Conservation (phyloP, 352 stramenopile species). For the Pythium coloratum region DNA sequence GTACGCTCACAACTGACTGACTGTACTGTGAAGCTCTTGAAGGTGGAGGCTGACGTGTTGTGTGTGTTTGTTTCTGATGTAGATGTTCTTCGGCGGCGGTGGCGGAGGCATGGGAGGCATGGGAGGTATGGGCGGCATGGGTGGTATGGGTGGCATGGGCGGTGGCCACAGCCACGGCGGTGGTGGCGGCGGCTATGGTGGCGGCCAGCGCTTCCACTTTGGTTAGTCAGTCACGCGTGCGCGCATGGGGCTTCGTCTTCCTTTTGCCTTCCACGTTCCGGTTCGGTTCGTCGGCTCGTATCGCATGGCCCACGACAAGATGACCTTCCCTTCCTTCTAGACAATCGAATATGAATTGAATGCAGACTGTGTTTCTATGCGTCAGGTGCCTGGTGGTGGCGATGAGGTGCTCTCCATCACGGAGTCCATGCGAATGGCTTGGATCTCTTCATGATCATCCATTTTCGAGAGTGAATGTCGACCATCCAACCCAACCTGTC, state of each 20-base stretch:
- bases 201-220: conserved; percentile 80
- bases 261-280: conserved; percentile 2
- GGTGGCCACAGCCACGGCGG: conserved; percentile 39
- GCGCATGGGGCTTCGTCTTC: neutral
- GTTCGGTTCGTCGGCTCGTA: neutral
- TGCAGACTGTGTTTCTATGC: conserved; percentile 5
- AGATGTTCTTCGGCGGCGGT: conserved; percentile 81
- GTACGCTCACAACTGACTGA: conserved; percentile 28
- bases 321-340: conserved; percentile 5
- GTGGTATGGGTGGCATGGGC: conserved; percentile 52
- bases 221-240: conserved; percentile 34
- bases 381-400: too few relatives aligned
- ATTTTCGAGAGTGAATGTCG: conserved; percentile 11
- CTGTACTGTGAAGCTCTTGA: too few relatives aligned
- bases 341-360: conserved; percentile 19
- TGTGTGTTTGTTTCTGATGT: conserved; percentile 17
- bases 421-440: too few relatives aligned
- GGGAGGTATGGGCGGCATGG: conserved; percentile 45
- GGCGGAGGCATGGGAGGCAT: conserved; percentile 47
- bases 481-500: conserved; percentile 17
- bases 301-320: neutral
- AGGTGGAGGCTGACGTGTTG: neutral
- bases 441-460: too few relatives aligned
- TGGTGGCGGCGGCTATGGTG: conserved; percentile 21
- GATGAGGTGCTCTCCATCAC: too few relatives aligned